phyloP scores from a whole-genome alignment of 2,329 filamentous ascomycete species.

The Fusarium coffeatum region DNA sequence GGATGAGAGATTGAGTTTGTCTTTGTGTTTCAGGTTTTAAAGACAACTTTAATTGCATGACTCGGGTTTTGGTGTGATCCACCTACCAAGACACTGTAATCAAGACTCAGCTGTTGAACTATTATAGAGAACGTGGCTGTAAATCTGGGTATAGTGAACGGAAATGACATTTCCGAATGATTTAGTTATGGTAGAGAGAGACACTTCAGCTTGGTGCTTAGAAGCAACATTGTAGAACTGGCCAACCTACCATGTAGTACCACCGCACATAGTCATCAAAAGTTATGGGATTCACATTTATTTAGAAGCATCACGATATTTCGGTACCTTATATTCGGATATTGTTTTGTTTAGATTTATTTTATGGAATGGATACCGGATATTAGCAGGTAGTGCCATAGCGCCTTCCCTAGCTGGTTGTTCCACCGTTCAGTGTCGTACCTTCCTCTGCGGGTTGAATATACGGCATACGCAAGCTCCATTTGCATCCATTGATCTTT shows the following conservation, averaged over 20 bases:
- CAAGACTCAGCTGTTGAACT: not conserved
- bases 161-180: not conserved
- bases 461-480: not conserved
- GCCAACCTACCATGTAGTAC: not conserved
- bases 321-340: not conserved
- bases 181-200: not conserved
- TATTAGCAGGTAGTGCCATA: not conserved
- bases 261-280: not conserved
- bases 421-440: not conserved
- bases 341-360: not conserved
- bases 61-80: not conserved
- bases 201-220: not conserved
- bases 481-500: not conserved
- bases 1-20: conserved; percentile 28
- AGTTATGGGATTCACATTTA: not conserved
- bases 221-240: not conserved
- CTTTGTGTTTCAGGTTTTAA: conserved; percentile 24
- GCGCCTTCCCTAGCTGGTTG: not conserved
- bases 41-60: conserved; percentile 10
- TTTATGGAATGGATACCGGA: not conserved
- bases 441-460: not conserved
- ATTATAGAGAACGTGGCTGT: not conserved
- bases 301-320: not conserved
- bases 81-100: not conserved
- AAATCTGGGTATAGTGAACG: not conserved